These are phyloP conservation scores for Suhomyces wounanorum DNA, from an alignment of 1,139 yeast genomes.

Conservation along the genomic window DNA sequence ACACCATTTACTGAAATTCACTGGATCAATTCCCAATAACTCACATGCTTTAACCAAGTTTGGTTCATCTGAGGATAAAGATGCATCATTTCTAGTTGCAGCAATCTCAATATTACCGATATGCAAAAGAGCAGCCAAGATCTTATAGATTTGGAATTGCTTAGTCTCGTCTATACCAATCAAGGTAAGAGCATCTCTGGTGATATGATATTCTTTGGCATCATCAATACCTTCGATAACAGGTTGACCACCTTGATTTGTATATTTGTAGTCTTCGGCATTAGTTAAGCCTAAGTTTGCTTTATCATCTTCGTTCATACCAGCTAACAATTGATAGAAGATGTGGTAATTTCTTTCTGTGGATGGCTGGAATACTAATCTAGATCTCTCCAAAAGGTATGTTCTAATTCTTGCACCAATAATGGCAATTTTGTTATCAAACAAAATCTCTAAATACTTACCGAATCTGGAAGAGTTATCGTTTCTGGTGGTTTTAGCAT, in stretches of 20 bases:
- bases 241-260: conserved; percentile 88
- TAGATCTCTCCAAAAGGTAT: conserved; percentile 86
- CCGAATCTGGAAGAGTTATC: conserved; percentile 98
- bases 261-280: conserved; percentile 73
- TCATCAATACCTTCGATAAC: conserved; percentile 81
- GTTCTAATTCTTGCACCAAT: conserved; percentile 95
- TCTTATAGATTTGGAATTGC: conserved; percentile 71
- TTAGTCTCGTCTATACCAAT: conserved; percentile 68
- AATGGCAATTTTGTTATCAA: conserved; percentile 71
- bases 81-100: conserved; percentile 84
- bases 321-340: conserved; percentile 86
- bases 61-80: conserved; percentile 83
- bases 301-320: conserved; percentile 65
- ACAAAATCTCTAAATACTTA: conserved; percentile 88
- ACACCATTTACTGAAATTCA: conserved; percentile 84
- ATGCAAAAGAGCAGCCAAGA: conserved; percentile 88
- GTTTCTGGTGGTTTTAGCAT: conserved; percentile 95
- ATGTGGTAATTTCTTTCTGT: conserved; percentile 93
- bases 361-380: conserved; percentile 89
- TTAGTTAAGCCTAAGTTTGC: conserved; percentile 57
- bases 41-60: conserved; percentile 81
- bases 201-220: conserved; percentile 68
- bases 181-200: conserved; percentile 72
- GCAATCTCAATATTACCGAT: conserved; percentile 90
- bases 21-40: conserved; percentile 77